Percentiles rank a stretch among this genome's conserved stretches.
Evolutionary conservation across 352 stramenopile genomes (phyloP).

Genomic region (Phytophthora palmivora): DNA sequence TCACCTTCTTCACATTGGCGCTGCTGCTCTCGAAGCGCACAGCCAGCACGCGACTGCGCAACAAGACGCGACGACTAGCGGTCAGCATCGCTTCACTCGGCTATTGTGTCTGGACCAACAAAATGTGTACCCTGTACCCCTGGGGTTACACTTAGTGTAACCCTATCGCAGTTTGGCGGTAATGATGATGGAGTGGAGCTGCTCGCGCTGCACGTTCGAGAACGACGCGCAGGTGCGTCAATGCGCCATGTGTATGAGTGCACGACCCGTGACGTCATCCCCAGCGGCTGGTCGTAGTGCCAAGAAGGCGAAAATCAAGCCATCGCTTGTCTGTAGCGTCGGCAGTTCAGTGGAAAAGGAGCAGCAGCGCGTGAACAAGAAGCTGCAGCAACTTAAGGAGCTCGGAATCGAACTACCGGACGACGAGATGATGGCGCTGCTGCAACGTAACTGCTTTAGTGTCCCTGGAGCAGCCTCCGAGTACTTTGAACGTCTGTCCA

Average conservation of each 20-base stretch:
- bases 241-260: constrained; percentile 66
- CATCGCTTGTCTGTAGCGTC: constrained; percentile 58
- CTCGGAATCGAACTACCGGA: constrained; percentile 73
- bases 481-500: constrained; percentile 70
- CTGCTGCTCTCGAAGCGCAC: constrained; percentile 41
- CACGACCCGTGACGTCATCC: constrained; percentile 9
- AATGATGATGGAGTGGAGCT: constrained; percentile 54
- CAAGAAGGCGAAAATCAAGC: constrained; percentile 28
- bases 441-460: constrained; percentile 81
- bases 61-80: constrained; percentile 24
- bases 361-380: constrained; percentile 60
- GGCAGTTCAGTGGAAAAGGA: constrained; percentile 76
- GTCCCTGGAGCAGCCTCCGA: constrained; percentile 71
- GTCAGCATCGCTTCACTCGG: constrained; percentile 19
- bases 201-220: constrained; percentile 77
- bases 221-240: constrained; percentile 45
- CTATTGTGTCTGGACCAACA: constrained; percentile 16
- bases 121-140: constrained; percentile 1
- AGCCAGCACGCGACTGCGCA: background rate
- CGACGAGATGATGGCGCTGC: constrained; percentile 56
- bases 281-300: background rate
- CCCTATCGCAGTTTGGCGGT: constrained; percentile 2
- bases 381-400: constrained; percentile 79
- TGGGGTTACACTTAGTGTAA: constrained; percentile 1
- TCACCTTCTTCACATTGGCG: constrained; percentile 3